Evolutionary conservation across 2,329 filamentous ascomycete genomes (phyloP).

Genomic region (Penicillium sp.): DNA sequence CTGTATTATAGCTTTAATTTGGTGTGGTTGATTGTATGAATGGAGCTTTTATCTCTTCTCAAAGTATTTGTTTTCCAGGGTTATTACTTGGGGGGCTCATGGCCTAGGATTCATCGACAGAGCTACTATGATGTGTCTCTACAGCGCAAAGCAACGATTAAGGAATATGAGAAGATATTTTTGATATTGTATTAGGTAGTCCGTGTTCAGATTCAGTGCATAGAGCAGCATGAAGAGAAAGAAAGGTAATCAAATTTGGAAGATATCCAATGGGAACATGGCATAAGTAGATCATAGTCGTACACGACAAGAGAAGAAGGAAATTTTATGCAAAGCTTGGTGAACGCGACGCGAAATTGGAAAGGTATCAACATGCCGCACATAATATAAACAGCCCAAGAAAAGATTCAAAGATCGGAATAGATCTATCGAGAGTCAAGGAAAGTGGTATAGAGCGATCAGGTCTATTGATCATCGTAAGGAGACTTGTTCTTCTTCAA

Average conservation of each 20-base stretch:
- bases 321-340: conserved; percentile 1
- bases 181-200: neutral
- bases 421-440: neutral
- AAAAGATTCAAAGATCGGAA: neutral
- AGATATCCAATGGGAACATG: neutral
- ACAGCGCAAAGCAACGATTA: too few species aligned
- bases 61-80: neutral
- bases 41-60: neutral
- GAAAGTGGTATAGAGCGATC: neutral
- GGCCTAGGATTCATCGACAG: too few species aligned
- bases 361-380: neutral
- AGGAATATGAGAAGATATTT: too few species aligned
- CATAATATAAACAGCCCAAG: conserved; percentile 6
- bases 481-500: conserved; percentile 6
- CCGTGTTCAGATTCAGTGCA: neutral
- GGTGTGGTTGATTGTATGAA: neutral
- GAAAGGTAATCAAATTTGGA: neutral
- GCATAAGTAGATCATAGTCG: conserved; percentile 4
- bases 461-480: conserved; percentile 4
- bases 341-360: neutral
- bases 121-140: too few species aligned
- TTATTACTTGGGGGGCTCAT: neutral
- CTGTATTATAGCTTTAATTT: neutral
- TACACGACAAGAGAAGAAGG: neutral
- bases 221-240: neutral